phyloP scores from a whole-genome alignment of 345 rosid genomes.

The Populus nigra region DNA sequence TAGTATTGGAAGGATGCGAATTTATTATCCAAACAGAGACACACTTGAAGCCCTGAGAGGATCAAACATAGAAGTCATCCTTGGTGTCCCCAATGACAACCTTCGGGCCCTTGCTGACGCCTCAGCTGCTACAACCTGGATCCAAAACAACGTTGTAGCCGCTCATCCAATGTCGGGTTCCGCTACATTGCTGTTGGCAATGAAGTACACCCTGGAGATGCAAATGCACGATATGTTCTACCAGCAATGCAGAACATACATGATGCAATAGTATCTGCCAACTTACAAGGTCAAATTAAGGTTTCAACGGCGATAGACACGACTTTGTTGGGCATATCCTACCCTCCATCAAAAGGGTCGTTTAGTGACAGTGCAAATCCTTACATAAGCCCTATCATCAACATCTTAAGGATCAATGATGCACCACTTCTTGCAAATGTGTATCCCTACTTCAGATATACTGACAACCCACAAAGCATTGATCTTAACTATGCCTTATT shows the following conservation, averaged over 20 bases:
- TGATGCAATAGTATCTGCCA: slow-evolving; percentile 14
- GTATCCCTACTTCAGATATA: slow-evolving; percentile 26
- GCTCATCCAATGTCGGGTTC: slow-evolving; percentile 31
- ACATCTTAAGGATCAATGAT: slow-evolving; percentile 2
- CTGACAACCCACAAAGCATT: neutral
- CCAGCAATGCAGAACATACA: slow-evolving; percentile 26
- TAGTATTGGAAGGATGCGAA: slow-evolving; percentile 31
- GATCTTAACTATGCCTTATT: slow-evolving; percentile 13
- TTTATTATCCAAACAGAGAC: slow-evolving; percentile 31
- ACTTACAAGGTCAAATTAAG: slow-evolving; percentile 21
- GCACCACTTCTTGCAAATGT: slow-evolving; percentile 26
- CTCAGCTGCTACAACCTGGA: slow-evolving; percentile 29
- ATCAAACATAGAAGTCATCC: slow-evolving; percentile 33
- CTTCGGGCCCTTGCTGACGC: slow-evolving; percentile 24
- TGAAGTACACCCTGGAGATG: slow-evolving; percentile 30
- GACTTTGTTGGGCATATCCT: slow-evolving; percentile 4
- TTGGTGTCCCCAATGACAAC: slow-evolving; percentile 29
- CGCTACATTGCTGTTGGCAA: slow-evolving; percentile 51
- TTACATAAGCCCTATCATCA: slow-evolving; percentile 22
- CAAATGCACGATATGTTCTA: slow-evolving; percentile 13
- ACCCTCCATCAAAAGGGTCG: slow-evolving; percentile 29
- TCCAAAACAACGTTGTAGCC: slow-evolving; percentile 27
- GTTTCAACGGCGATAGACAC: slow-evolving; percentile 37
- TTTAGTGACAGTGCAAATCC: slow-evolving; percentile 5
- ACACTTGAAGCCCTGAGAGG: slow-evolving; percentile 46